Conservation (phyloP, 2,329 filamentous ascomycete genomes). For the Camptophora hylomeconis region DNA sequence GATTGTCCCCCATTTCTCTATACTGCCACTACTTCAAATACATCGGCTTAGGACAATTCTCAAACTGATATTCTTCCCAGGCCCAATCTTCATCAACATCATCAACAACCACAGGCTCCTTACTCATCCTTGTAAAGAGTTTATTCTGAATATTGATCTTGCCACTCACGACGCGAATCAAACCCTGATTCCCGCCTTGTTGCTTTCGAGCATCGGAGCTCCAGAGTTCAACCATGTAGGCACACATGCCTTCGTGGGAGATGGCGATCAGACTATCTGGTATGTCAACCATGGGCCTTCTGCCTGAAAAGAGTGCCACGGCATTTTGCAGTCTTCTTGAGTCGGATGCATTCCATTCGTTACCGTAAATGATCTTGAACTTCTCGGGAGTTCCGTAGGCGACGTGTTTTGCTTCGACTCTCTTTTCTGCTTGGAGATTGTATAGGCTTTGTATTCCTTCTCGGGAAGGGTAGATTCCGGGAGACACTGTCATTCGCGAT, state of each 20-base stretch:
- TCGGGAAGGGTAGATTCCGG: conserved; percentile 12
- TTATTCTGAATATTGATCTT: too few relatives aligned
- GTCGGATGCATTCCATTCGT: conserved; percentile 16
- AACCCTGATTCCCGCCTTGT: too few relatives aligned
- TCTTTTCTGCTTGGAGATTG: conserved; percentile 11
- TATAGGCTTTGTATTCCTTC: conserved; percentile 15
- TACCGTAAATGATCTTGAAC: conserved; percentile 14
- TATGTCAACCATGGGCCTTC: conserved; percentile 10
- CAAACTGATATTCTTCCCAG: too few relatives aligned
- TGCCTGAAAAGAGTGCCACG: conserved; percentile 14
- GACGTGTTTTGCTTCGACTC: conserved; percentile 9
- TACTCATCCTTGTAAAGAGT: too few relatives aligned
- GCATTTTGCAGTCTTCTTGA: conserved; percentile 12
- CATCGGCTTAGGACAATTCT: too few relatives aligned
- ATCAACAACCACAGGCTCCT: too few relatives aligned
- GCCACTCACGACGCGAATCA: too few relatives aligned
- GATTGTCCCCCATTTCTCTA: too few relatives aligned
- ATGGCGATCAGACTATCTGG: conserved; percentile 14
- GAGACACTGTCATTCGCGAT: conserved; percentile 12
- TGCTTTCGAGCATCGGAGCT: too few relatives aligned
- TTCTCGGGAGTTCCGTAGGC: conserved; percentile 6
- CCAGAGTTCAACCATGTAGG: conserved; percentile 14
- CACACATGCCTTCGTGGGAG: conserved; percentile 15
- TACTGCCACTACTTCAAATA: too few relatives aligned
- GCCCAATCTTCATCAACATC: too few relatives aligned